These are phyloP conservation scores for Eutypa lata DNA, from an alignment of 2,329 filamentous ascomycete species.

Conservation along the genomic window DNA sequence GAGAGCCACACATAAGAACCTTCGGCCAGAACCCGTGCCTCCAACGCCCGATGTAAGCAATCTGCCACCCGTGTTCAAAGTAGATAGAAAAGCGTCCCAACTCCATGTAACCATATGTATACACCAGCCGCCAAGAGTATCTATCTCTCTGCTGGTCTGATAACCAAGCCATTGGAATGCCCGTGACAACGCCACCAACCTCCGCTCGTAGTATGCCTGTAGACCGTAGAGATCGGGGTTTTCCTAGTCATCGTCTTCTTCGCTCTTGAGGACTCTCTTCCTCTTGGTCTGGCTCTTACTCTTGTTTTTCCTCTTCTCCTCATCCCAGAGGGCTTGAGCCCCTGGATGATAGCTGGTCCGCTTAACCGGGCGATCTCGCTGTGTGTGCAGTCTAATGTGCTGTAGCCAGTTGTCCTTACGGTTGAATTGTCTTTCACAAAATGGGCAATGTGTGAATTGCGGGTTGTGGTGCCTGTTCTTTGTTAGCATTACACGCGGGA, in stretches of 20 bases:
- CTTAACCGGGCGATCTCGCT: slow-evolving; percentile 24
- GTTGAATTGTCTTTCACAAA: slow-evolving; percentile 30
- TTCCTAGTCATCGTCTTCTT: slow-evolving; percentile 7
- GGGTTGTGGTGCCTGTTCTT: slow-evolving; percentile 23
- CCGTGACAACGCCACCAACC: not conserved
- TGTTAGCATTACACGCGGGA: not conserved
- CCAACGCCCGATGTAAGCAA: not conserved
- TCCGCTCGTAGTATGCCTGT: not conserved
- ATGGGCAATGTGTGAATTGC: slow-evolving; percentile 15
- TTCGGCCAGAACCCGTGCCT: too few relatives aligned
- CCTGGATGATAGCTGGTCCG: slow-evolving; percentile 28
- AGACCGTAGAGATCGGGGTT: not conserved
- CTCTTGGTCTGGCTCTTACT: slow-evolving; percentile 20
- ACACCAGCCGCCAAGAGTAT: not conserved
- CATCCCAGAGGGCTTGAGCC: slow-evolving; percentile 21
- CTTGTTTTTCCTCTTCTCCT: slow-evolving; percentile 20
- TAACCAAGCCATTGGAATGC: not conserved
- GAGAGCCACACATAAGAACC: not conserved
- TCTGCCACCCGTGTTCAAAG: not conserved
- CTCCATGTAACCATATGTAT: not conserved
- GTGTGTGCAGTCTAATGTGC: slow-evolving; percentile 36
- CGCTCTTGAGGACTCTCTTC: slow-evolving; percentile 8
- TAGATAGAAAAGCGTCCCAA: not conserved
- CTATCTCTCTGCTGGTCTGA: not conserved
- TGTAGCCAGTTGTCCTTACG: slow-evolving; percentile 36